Percentiles rank a stretch among this genome's conserved stretches.
Evolutionary conservation across 805 yeast species (phyloP).

Genomic region (Tetrapisispora arboricola): DNA sequence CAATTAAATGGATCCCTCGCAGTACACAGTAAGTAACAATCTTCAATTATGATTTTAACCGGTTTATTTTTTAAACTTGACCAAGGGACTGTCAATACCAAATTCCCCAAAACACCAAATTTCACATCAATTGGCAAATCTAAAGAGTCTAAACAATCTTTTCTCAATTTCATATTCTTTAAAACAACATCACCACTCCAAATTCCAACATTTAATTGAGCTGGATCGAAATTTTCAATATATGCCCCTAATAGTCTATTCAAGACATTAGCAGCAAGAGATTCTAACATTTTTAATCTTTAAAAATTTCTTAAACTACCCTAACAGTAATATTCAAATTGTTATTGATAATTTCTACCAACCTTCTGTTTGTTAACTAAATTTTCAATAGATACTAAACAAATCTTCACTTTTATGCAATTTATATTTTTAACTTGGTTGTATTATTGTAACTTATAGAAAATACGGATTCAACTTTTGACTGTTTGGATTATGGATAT

Average conservation of each 20-base stretch:
- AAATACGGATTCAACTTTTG: too few species aligned
- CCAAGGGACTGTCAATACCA: conserved; percentile 93
- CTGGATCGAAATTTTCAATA: conserved; percentile 92
- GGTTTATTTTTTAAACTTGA: conserved; percentile 88
- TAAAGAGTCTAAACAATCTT: conserved; percentile 80
- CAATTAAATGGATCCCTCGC: conserved; percentile 56
- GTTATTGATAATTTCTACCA: too few species aligned
- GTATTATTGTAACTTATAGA: too few species aligned
- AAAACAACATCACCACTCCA: conserved; percentile 96
- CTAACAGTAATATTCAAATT: too few species aligned
- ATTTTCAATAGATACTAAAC: too few species aligned
- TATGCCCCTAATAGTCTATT: conserved; percentile 37
- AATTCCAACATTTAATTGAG: conserved; percentile 88
- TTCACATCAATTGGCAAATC: conserved; percentile 79
- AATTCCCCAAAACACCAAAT: conserved; percentile 82
- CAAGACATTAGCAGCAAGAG: conserved; percentile 28
- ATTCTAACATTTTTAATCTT: conserved; percentile 23
- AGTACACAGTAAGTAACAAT: conserved; percentile 71
- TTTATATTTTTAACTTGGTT: too few species aligned
- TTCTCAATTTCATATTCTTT: conserved; percentile 63
- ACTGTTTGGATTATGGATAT: too few species aligned
- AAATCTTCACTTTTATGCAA: too few species aligned
- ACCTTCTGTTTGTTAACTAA: too few species aligned
- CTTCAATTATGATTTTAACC: conserved; percentile 76
- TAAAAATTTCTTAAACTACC: not conserved